Evolutionary conservation across 2,329 filamentous ascomycete species (phyloP).

Genomic region (Fusarium algeriense): DNA sequence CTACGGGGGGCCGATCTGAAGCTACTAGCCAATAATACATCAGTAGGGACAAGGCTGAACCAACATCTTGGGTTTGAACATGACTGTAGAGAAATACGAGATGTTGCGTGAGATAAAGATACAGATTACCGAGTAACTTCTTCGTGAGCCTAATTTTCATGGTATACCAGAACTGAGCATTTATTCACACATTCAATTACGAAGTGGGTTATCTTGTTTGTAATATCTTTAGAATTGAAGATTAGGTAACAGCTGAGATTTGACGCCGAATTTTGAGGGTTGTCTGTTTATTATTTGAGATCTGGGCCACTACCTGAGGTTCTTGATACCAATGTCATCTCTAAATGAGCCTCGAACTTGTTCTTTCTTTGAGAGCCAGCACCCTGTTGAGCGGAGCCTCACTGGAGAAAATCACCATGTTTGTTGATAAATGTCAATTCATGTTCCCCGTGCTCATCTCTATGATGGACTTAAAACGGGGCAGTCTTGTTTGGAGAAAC

Average conservation of each 20-base stretch:
- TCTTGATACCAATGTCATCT: background rate
- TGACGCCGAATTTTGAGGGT: background rate
- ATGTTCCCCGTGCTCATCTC: conserved; percentile 6
- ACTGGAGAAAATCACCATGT: background rate
- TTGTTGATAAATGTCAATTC: background rate
- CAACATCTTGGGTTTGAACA: background rate
- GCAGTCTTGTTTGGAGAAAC: conserved; percentile 5
- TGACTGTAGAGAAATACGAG: background rate
- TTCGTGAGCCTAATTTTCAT: background rate
- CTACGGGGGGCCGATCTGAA: conserved; percentile 35
- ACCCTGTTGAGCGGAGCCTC: background rate
- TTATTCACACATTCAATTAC: background rate
- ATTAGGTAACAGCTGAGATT: background rate
- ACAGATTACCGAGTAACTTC: background rate
- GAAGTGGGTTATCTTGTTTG: background rate
- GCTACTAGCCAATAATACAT: conserved; percentile 5
- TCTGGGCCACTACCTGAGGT: too few species aligned
- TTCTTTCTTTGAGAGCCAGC: too few species aligned
- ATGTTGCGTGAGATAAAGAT: background rate
- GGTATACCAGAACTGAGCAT: background rate
- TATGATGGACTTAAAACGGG: conserved; percentile 16
- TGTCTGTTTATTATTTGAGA: too few species aligned
- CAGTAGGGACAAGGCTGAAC: conserved; percentile 38
- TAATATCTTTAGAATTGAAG: background rate
- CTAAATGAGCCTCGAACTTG: background rate